phyloP scores from a whole-genome alignment of 169 alveolate genomes.

The Prorocentrum cordatum region DNA sequence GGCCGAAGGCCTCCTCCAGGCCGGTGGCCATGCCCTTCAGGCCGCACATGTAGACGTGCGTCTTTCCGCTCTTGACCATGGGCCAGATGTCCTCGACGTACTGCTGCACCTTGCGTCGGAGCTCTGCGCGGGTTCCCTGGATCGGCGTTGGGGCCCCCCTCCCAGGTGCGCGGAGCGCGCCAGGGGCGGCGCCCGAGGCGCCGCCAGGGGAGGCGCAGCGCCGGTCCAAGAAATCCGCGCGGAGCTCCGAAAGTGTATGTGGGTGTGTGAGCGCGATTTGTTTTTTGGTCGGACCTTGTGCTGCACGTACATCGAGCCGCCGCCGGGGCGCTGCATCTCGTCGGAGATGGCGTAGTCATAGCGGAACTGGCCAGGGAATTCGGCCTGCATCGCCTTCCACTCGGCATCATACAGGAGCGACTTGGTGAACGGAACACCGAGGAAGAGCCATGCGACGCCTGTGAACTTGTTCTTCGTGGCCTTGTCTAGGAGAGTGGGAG shows the following conservation, averaged over 20 bases:
- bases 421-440: slow-evolving; percentile 35
- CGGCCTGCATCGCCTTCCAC: slow-evolving; percentile 67
- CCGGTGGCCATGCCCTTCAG: background rate
- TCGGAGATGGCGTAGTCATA: slow-evolving; percentile 36
- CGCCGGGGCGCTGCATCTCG: slow-evolving; percentile 6
- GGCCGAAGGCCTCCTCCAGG: background rate
- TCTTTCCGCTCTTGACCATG: slow-evolving; percentile 2
- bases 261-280: too few species aligned
- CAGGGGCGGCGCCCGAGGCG: too few species aligned
- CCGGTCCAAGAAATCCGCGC: too few species aligned
- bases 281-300: too few species aligned
- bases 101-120: slow-evolving; percentile 64
- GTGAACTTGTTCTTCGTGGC: slow-evolving; percentile 51
- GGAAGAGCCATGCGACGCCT: slow-evolving; percentile 42
- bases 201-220: too few species aligned
- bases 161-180: too few species aligned
- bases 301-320: slow-evolving; percentile 35
- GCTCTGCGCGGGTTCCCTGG: too few species aligned
- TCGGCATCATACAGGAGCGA: slow-evolving; percentile 51
- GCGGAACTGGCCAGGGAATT: slow-evolving; percentile 53
- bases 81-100: slow-evolving; percentile 24
- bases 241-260: too few species aligned
- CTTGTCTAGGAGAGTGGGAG: too few species aligned
- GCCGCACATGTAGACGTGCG: background rate
- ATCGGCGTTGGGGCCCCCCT: too few species aligned